Conservation (phyloP, 805 yeast genomes). For the Nakazawaea molendinolei region DNA sequence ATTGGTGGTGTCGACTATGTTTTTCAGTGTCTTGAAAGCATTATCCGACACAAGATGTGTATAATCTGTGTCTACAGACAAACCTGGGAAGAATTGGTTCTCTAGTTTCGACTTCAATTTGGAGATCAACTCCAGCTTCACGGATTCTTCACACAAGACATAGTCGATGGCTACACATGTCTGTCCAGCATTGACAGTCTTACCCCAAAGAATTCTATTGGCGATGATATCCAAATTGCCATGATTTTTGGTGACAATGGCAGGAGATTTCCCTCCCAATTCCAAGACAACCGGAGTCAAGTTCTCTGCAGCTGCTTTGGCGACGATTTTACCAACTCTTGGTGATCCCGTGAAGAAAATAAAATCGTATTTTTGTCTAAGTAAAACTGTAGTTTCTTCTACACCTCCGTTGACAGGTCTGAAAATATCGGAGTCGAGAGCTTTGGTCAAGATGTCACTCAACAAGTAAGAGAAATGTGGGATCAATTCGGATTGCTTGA, state of each 20-base stretch:
- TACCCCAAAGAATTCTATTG: constrained; percentile 70
- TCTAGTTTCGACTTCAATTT: constrained; percentile 33
- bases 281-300: constrained; percentile 79
- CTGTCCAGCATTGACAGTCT: constrained; percentile 79
- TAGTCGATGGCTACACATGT: constrained; percentile 90
- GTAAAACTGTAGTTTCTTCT: constrained; percentile 48
- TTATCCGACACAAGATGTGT: constrained; percentile 57
- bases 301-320: constrained; percentile 75
- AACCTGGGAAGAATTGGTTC: constrained; percentile 37
- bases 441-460: constrained; percentile 43
- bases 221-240: constrained; percentile 38
- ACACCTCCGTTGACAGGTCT: constrained; percentile 69
- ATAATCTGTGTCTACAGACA: constrained; percentile 31
- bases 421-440: constrained; percentile 51
- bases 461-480: constrained; percentile 56
- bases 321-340: constrained; percentile 68
- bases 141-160: constrained; percentile 53
- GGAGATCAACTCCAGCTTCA: constrained; percentile 45
- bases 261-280: constrained; percentile 92
- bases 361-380: constrained; percentile 67
- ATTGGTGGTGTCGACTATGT: constrained; percentile 37
- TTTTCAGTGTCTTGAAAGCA: constrained; percentile 41
- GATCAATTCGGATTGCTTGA: constrained; percentile 70
- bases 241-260: constrained; percentile 50
- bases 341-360: constrained; percentile 83